Evolutionary conservation across 2,329 filamentous ascomycete species (phyloP), one percentile per base, ranked within the genome.

Genomic region (Blastomyces silverae): DNA sequence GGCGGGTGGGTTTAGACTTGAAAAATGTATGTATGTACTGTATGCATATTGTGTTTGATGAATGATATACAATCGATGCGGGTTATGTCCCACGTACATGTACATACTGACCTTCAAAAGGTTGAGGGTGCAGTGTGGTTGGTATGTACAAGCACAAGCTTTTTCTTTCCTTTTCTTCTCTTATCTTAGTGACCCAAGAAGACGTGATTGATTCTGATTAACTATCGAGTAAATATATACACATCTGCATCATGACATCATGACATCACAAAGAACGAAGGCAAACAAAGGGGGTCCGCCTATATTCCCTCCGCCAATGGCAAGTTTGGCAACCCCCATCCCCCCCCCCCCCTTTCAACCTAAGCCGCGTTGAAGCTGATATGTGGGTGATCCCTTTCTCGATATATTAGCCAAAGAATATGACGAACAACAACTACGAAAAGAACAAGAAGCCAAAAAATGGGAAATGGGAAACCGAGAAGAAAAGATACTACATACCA

Each of bases 401-500:
- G 13, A 55, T 50, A n/a, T 22, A 20, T 56, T 65, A 63, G 55
- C 52, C 56, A 42, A 25, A 17, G 15, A 20, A 42, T 11, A 15
- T 42, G 20, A 42, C 56, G 7, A 37, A 22, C 28, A 37, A 25
- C 34, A 31, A 58, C 50, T 1, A 8, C 20, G 10, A 50, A n/a
- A 37, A 13, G 2, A 62, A 55, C 34, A 42, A 28, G 20, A 3
- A 28, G 7, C 2, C 28, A 28, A 3, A 28, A 3, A 50, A 8
- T 37, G 20, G 2, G 61, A 61, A 67, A 31, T 25, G 11, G 13
- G 50, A 31, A 53, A 62, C 55, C 59, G 60, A 64, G 65, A 55
- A 53, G 62, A 34, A 34, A 34, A 34, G 31, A 34, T 34, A 34
- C 17, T 28, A 64, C 64, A 72, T 79, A 79, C 80, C 66, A 67